Conservation (phyloP, 2,329 filamentous ascomycete genomes). For the Amylocarpus encephaloides region DNA sequence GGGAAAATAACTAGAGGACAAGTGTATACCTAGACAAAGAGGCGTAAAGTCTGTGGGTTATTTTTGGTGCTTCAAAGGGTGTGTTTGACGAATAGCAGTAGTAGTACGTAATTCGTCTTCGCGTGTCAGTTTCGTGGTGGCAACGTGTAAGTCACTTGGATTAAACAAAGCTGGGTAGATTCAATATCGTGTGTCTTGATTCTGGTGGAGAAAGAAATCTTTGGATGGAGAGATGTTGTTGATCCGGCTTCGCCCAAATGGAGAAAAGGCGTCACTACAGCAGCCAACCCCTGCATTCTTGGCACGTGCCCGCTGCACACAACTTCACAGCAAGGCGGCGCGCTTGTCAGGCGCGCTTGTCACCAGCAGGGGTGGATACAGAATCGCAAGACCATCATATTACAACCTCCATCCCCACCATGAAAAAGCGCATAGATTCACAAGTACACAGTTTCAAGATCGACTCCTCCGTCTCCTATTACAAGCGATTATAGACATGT, state of each 20-base stretch:
- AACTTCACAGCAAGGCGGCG: background rate
- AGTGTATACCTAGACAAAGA: constrained; percentile 14
- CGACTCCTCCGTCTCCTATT: background rate
- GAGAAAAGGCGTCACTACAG: constrained; percentile 13
- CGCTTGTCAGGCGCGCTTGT: background rate
- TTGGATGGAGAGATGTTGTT: constrained; percentile 15
- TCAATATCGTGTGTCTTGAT: background rate
- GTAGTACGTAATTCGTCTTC: background rate
- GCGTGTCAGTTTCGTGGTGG: constrained; percentile 10
- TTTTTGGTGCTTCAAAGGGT: constrained; percentile 8
- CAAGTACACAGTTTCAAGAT: background rate
- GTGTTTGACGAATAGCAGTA: constrained; percentile 1
- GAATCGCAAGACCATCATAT: constrained; percentile 6
- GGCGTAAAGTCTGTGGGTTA: constrained; percentile 18
- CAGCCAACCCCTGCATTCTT: constrained; percentile 7
- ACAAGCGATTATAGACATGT: background rate
- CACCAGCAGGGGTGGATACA: constrained; percentile 1
- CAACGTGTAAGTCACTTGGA: background rate
- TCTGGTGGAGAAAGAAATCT: background rate
- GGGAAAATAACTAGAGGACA: constrained; percentile 4
- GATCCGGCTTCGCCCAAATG: constrained; percentile 10
- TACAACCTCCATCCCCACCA: constrained; percentile 11
- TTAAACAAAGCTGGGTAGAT: background rate
- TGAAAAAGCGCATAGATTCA: constrained; percentile 11
- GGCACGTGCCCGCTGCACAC: background rate